Evolutionary conservation across 1,139 yeast species (phyloP).

Genomic region (Scheffersomyces lignicola): DNA sequence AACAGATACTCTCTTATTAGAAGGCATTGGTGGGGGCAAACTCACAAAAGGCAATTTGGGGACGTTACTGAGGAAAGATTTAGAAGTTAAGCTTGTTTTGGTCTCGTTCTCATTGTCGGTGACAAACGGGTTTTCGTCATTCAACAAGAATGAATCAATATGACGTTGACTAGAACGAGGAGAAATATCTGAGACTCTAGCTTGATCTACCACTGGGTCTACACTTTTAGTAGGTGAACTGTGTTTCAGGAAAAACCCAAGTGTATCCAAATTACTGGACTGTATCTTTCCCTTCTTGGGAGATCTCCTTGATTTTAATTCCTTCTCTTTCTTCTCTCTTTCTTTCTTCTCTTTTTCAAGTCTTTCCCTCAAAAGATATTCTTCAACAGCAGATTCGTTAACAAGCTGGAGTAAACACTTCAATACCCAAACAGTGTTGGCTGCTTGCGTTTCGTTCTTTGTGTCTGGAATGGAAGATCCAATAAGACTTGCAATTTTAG

Average conservation of each 20-base stretch:
- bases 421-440: background rate
- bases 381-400: background rate
- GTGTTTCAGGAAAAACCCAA: background rate
- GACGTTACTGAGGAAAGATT: no score
- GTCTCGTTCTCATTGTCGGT: no score
- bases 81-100: no score
- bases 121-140: no score
- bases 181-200: no score
- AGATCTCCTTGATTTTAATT: constrained; percentile 1
- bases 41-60: no score
- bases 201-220: no score
- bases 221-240: no score
- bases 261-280: background rate
- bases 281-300: background rate
- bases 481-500: background rate
- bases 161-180: no score
- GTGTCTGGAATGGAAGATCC: background rate
- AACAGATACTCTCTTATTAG: no score
- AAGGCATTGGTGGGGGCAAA: no score
- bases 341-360: background rate
- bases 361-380: background rate
- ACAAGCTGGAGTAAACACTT: background rate
- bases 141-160: no score
- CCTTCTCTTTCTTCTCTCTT: background rate
- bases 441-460: background rate